Evolutionary conservation across 2,329 filamentous ascomycete genomes (phyloP), one percentile per base, ranked within the genome.

Genomic region (Penicillium sp.): DNA sequence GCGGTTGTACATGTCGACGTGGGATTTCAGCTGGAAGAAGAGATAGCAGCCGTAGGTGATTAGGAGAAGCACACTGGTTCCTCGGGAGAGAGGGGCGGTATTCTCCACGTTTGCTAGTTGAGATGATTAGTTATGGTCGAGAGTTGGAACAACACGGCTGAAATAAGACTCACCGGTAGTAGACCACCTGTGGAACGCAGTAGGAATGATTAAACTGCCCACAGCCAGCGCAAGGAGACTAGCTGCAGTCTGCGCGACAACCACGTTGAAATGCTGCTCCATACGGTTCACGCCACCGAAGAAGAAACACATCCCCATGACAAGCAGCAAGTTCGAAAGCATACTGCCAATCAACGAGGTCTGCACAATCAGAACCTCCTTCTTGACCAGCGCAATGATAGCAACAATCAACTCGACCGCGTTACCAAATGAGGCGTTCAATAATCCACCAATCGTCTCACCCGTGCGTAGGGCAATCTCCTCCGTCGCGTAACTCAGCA

Each of bases 251-350:
- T 95, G 89, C 0, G 90, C 90, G 6, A 96, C 89, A 0, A 87
- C 91, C 27, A 86, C 82, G 73, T 96, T 95, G 78, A 96, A 97
- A 67, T 81, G 84, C 66, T 96, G 91, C 65, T 94, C 86, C 23
- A 79, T 63, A 23, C 90, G 81, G 49, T 86, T 84, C 57, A 94
- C 67, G 3, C 89, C 89, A 40, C 88, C 89, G 50, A 87, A 85
- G 73, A 95, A 93, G 76, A 94, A 96, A 65, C 85, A 93, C 82
- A 90, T 94, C 46, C 89, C 90, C 75, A 95, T 74, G 42, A 95
- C 88, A 11, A 95, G 79, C 3, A 95, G 78, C 48, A 97, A 69
- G 65, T 96, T 96, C 34, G 89, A 95, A 18, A 96, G 75, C 66
- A 96, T 95, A 67, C 85, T 90, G 46, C 90, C 90, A 52, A 96